Evolutionary conservation across 805 yeast genomes (phyloP), one percentile per base, ranked within the genome.

Genomic region (Candida ortonii): DNA sequence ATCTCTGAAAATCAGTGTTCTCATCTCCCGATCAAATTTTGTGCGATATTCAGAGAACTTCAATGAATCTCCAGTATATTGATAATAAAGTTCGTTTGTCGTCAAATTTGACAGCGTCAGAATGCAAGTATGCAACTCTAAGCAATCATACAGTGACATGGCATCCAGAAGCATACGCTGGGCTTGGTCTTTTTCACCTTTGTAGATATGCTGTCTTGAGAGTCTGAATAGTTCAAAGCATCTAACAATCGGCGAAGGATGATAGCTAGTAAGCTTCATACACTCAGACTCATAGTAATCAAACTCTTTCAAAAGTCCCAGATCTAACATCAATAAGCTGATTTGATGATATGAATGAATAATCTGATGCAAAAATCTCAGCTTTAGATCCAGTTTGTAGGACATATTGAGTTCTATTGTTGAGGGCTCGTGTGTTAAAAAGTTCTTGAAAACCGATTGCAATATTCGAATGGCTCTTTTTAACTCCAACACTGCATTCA

Each of bases 281-380:
- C 74, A 61, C 45, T 83, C 89, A 5, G 62, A 61, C 3, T 68
- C 43, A 54, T 70, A 81, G 49, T 67, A 77, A 3, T 70, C 67
- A 29, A 78, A 68, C 36, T 82, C 87, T 42, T 74, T 75, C 0
- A 78, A 60, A 3, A 78, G 49, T 0, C 89, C 88, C 23, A 76
- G 50, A 22, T 66, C 70, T 11, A 65, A 56, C 34, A 68, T 63
- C 1, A 63, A 47, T 3, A 62, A 53, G 15, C 77, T 57, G 16
- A 76, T 55, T 3, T 38, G 35, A 6, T 58, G 53, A 43, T 74
- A 76, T 3, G 72, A 45, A 4, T 53, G 47, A 9, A 65, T 48
- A 16, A 43, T 18, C 9, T 31, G 21, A 77, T 49, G 10, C 52
- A 43, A 53, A 3, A 73, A 53, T 16, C 53, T 54, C 58, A 71